A percentile compares a stretch with the other conserved stretches of the same genome.
Evolutionary conservation across 306 rosid species (phyloP).

Genomic region (Senna siamea): DNA sequence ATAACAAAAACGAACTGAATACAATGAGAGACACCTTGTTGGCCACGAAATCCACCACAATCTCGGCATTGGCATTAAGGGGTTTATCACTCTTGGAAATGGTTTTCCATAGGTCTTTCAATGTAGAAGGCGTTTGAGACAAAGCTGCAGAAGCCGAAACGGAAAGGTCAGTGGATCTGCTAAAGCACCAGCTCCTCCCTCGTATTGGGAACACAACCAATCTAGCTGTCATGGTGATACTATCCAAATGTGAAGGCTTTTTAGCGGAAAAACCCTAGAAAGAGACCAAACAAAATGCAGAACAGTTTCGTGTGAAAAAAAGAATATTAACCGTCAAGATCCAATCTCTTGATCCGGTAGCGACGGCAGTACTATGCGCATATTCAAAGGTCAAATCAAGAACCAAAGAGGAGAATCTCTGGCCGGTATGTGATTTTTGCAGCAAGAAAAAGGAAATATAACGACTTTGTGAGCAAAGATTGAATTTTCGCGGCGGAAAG

Average conservation of each 20-base stretch:
- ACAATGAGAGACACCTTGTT: constrained; percentile 64
- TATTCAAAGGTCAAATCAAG: constrained; percentile 10
- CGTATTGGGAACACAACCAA: constrained; percentile 83
- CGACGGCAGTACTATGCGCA: background rate
- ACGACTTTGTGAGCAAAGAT: background rate
- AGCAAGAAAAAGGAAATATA: background rate
- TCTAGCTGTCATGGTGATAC: constrained; percentile 74
- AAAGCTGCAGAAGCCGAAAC: constrained; percentile 41
- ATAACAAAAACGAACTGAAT: too few relatives aligned
- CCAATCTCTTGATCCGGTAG: background rate
- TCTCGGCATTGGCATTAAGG: constrained; percentile 64
- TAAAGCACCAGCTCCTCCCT: constrained; percentile 87
- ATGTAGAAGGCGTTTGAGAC: constrained; percentile 58
- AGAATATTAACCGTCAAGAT: background rate
- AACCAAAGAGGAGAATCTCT: too few relatives aligned
- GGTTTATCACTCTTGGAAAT: constrained; percentile 45
- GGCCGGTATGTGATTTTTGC: too few relatives aligned
- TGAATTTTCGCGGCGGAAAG: constrained; percentile 22
- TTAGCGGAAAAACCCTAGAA: background rate
- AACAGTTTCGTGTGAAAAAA: background rate
- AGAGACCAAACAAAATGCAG: background rate
- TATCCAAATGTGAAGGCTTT: background rate
- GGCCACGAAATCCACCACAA: constrained; percentile 60
- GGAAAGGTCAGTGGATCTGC: constrained; percentile 59
- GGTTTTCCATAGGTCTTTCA: constrained; percentile 62